Base-by-base conservation (phyloP, 2,329 filamentous ascomycete species). In the Immersiporthe knoxdaviesiana region DNA sequence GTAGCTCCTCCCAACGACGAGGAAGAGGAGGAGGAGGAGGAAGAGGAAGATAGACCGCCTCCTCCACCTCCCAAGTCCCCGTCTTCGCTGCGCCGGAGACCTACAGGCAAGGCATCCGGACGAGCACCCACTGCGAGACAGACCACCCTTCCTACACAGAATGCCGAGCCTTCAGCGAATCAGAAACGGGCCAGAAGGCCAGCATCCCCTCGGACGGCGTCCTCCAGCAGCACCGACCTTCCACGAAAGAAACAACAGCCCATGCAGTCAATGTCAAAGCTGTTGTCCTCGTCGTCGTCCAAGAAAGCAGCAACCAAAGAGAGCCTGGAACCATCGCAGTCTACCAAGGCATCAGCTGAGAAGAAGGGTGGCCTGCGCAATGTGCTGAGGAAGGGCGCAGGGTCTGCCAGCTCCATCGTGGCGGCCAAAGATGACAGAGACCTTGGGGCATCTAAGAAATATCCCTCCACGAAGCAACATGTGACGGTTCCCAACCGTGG, bases 301-400 rank as follows among this genome's bases (percentile, higher is more conserved):
- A 81, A 79, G 62, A 81, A 75, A 39, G 24, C 58, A 39, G 24
- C 58, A 64, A 52, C 70, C 61, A 79, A 76, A 70, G 56, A 72
- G 27, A 69, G 73, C 10, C n/a, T 54, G 1, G 62, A 59, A 8
- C 14, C 71, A n/a, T 37, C 67, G 12, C 52, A 12, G 10, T 62
- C 69, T 10, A 50, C 62, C 16, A 79, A 76, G 35, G 35, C 72
- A 50, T 32, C 69, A 0, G 63, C 69, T 12, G 84, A 86, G 61
- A 87, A 84, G 73, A 85, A 79, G 70, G 74, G 77, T 0, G 78
- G 83, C 0, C 76, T 88, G 56, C 83, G 84, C 47, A 83, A 84
- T 66, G 86, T 81, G 3, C 76, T 89, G n/a, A 85, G 80, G 67
- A 85, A 84, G 68, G 80, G 84, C 2, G 78, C 83, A 8, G 79